Conservation (phyloP, 495 filamentous ascomycete species). For the Penicillium chermesinum region DNA sequence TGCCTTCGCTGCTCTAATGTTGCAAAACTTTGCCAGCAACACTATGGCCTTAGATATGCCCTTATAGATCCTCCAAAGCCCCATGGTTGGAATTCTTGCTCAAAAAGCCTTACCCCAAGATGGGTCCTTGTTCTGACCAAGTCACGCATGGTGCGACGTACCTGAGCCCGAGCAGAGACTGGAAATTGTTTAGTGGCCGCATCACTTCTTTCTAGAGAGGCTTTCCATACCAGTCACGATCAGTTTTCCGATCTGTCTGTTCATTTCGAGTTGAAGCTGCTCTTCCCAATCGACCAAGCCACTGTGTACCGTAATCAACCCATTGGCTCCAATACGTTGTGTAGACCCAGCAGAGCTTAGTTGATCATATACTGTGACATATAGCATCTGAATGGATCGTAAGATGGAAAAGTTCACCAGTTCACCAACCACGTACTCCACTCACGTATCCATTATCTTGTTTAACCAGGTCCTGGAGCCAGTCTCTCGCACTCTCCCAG, state of each 20-base stretch:
- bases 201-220: not conserved
- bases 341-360: not conserved
- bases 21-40: no score
- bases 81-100: constrained; percentile 25
- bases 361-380: constrained; percentile 8
- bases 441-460: constrained; percentile 18
- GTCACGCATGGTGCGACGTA: constrained; percentile 3
- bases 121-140: not conserved
- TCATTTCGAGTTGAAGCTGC: constrained; percentile 1
- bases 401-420: not conserved
- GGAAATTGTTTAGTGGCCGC: no score
- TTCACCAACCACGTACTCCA: not conserved
- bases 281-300: constrained; percentile 6
- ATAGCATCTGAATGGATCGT: constrained; percentile 6
- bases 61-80: constrained; percentile 2
- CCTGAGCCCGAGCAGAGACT: constrained; percentile 4
- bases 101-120: constrained; percentile 1
- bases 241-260: constrained; percentile 18
- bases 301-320: constrained; percentile 8
- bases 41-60: not conserved
- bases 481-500: constrained; percentile 15
- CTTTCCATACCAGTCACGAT: constrained; percentile 14
- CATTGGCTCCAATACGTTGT: constrained; percentile 6
- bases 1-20: not conserved
- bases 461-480: constrained; percentile 16